Evolutionary conservation across 805 yeast species (phyloP).

Genomic region (Metschnikowia peoriensis): DNA sequence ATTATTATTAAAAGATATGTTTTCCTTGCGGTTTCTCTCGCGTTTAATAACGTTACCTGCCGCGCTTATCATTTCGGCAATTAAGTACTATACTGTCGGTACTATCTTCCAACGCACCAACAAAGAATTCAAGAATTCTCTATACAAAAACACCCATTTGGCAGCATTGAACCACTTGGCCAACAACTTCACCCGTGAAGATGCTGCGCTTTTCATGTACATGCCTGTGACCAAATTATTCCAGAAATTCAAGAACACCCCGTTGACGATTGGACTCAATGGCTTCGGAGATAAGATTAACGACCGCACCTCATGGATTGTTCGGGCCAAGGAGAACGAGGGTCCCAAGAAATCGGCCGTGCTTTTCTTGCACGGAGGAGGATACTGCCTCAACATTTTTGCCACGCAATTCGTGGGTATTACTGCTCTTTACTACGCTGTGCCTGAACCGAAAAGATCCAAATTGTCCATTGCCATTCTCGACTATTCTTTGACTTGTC

Average conservation of each 20-base stretch:
- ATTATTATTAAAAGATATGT: slow-evolving; percentile 10
- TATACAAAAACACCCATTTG: slow-evolving; percentile 29
- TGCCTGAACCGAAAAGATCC: slow-evolving; percentile 16
- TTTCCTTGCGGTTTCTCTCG: slow-evolving; percentile 21
- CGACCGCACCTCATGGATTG: slow-evolving; percentile 18
- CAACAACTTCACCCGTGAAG: slow-evolving; percentile 21
- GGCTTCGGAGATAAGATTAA: slow-evolving; percentile 16
- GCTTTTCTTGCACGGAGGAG: slow-evolving; percentile 28
- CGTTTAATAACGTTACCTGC: slow-evolving; percentile 26
- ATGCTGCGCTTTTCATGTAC: slow-evolving; percentile 23
- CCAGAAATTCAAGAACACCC: slow-evolving; percentile 13
- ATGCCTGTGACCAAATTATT: slow-evolving; percentile 22
- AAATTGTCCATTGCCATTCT: slow-evolving; percentile 21
- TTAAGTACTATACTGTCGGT: slow-evolving; percentile 33
- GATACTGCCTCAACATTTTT: slow-evolving; percentile 22
- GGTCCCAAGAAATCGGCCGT: slow-evolving; percentile 17
- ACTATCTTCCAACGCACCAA: slow-evolving; percentile 29
- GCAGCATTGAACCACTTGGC: slow-evolving; percentile 28
- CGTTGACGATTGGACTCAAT: slow-evolving; percentile 11
- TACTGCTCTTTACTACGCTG: slow-evolving; percentile 22
- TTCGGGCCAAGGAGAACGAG: slow-evolving; percentile 1
- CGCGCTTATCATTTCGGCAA: slow-evolving; percentile 18
- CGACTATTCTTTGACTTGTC: slow-evolving; percentile 25
- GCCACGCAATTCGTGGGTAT: slow-evolving; percentile 26
- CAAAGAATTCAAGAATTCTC: slow-evolving; percentile 27